phyloP scores from a whole-genome alignment of 768 basidiomycete genomes.

The Pulveroboletus sp. region DNA sequence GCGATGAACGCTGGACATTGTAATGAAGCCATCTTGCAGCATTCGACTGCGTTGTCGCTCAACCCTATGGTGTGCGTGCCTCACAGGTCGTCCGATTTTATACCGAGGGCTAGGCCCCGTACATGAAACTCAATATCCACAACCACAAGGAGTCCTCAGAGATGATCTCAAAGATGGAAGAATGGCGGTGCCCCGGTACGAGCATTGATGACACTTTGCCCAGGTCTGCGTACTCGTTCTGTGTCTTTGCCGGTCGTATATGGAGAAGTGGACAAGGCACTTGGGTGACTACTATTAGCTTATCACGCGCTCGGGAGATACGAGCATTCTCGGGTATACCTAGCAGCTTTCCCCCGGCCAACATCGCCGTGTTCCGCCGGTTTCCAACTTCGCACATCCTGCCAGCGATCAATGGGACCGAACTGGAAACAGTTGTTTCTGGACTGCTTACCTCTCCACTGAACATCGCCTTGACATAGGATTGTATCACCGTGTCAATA shows the following conservation, averaged over 20 bases:
- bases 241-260: not conserved
- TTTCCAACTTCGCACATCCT: not conserved
- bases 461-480: no score
- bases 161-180: not conserved
- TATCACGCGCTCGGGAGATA: slow-evolving; percentile 1
- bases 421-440: not conserved
- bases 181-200: not conserved
- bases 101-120: not conserved
- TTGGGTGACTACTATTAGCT: slow-evolving; percentile 5
- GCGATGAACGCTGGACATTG: not conserved
- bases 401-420: not conserved
- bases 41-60: slow-evolving; percentile 5
- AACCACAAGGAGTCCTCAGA: not conserved
- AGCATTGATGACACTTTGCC: slow-evolving; percentile 1
- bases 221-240: slow-evolving; percentile 3
- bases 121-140: not conserved
- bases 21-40: slow-evolving; percentile 4
- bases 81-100: slow-evolving; percentile 12
- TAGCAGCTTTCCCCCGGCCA: slow-evolving; percentile 3
- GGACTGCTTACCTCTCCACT: not conserved
- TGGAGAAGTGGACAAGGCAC: slow-evolving; percentile 3
- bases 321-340: slow-evolving; percentile 7
- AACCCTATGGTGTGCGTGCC: not conserved
- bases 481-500: slow-evolving; percentile 1
- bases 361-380: not conserved